Percentiles rank a stretch among this genome's conserved stretches.
These are phyloP conservation scores for Hydrangea macrophylla DNA, from an alignment of 148 eudicot species.

Conservation along the genomic window DNA sequence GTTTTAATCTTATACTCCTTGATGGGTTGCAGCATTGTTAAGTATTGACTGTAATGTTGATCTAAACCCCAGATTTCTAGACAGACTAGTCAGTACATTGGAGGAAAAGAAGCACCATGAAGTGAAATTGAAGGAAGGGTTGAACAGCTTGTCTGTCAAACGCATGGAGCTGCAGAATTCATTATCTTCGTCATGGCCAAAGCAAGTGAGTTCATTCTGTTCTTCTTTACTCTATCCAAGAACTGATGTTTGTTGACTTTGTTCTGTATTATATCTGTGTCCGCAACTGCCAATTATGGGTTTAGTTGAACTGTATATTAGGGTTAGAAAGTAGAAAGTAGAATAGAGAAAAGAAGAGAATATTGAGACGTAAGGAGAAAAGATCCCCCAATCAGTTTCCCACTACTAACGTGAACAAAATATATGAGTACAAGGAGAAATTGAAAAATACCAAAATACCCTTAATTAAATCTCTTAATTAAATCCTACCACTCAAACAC, in stretches of 20 bases:
- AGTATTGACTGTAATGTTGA: constrained; percentile 5
- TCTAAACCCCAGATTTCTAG: constrained; percentile 60
- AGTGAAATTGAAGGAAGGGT: constrained; percentile 75
- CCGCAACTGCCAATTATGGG: neutral
- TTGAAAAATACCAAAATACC: too few species aligned
- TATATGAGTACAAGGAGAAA: too few species aligned
- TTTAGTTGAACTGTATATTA: too few species aligned
- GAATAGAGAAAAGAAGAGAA: too few species aligned
- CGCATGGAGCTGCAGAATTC: constrained; percentile 95
- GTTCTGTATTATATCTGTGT: neutral
- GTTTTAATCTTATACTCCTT: neutral
- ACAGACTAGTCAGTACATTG: constrained; percentile 69
- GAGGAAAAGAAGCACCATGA: constrained; percentile 97
- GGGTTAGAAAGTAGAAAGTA: too few species aligned
- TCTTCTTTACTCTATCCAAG: neutral
- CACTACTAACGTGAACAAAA: too few species aligned
- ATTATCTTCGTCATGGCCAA: constrained; percentile 90
- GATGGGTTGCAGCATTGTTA: constrained; percentile 4
- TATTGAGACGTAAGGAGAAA: too few species aligned
- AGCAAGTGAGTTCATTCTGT: constrained; percentile 62
- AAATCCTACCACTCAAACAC: too few species aligned
- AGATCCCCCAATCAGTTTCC: too few species aligned
- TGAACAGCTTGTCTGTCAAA: constrained; percentile 74
- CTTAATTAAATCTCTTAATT: too few species aligned
- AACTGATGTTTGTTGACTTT: neutral